Conservation (phyloP, 2,329 filamentous ascomycete genomes). For the Clonostachys solani region DNA sequence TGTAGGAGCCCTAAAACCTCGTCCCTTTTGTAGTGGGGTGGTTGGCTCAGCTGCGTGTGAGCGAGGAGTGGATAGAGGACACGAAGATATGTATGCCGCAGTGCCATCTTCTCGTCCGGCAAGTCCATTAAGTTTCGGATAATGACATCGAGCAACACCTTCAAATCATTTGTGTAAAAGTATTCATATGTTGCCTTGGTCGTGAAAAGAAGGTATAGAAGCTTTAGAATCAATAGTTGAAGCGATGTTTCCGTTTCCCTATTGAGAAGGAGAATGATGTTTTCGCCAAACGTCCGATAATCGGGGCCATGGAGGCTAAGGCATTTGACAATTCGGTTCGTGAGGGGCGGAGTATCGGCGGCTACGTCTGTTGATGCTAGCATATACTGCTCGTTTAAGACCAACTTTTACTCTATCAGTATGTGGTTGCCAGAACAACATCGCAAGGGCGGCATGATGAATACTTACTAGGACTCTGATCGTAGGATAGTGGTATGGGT, state of each 20-base stretch:
- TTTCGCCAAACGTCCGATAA: conserved; percentile 96
- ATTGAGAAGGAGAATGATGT: conserved; percentile 91
- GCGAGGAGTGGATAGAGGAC: conserved; percentile 87
- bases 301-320: conserved; percentile 74
- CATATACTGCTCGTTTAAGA: conserved; percentile 98
- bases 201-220: conserved; percentile 92
- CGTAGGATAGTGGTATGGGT: conserved; percentile 93
- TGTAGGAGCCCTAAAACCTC: conserved; percentile 75
- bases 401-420: conserved; percentile 54
- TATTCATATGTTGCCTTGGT: conserved; percentile 91
- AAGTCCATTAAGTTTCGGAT: conserved; percentile 95
- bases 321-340: conserved; percentile 91
- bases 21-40: conserved; percentile 86
- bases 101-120: conserved; percentile 70
- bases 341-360: conserved; percentile 52
- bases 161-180: conserved; percentile 96
- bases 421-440: neutral
- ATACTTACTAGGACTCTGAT: conserved; percentile 80
- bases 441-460: neutral
- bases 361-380: conserved; percentile 59
- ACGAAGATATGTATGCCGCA: conserved; percentile 91
- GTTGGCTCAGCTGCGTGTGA: conserved; percentile 83
- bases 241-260: conserved; percentile 91
- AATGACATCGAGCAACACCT: conserved; percentile 91
- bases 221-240: conserved; percentile 93